A percentile compares a stretch with the other conserved stretches of the same genome.
Conservation (phyloP, 139 green algal genomes). For the Edaphochlamys debaryana region DNA sequence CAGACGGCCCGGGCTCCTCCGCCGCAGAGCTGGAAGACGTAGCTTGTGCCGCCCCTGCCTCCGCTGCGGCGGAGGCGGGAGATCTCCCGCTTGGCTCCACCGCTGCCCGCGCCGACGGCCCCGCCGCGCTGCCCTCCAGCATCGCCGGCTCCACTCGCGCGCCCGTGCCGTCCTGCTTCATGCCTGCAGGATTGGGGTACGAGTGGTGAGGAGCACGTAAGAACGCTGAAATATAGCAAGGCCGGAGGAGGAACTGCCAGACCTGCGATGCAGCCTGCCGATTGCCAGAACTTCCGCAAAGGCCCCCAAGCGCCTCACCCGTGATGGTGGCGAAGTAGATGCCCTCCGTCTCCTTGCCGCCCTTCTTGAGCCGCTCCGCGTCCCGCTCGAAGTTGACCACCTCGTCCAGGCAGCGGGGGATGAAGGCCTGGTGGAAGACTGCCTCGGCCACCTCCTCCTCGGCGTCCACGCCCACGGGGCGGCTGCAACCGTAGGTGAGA, state of each 20-base stretch:
- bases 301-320: background rate
- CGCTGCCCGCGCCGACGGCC: no score
- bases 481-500: constrained; percentile 49
- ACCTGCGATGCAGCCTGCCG: no score
- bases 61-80: no score
- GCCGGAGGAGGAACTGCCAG: no score
- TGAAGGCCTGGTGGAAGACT: constrained; percentile 93
- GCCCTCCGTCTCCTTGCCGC: constrained; percentile 73
- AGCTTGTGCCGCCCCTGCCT: no score
- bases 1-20: no score
- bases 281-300: background rate
- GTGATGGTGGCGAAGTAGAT: constrained; percentile 90
- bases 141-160: constrained; percentile 39
- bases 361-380: constrained; percentile 67
- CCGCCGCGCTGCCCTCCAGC: constrained; percentile 27
- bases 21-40: no score
- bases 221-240: no score
- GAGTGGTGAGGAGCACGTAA: no score
- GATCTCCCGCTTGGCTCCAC: no score
- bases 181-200: no score
- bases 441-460: constrained; percentile 67
- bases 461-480: constrained; percentile 44
- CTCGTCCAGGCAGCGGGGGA: constrained; percentile 92
- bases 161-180: constrained; percentile 65
- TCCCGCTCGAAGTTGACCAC: constrained; percentile 92